Base-by-base conservation (phyloP, 2,329 filamentous ascomycete genomes). In the Colletotrichum echinochloae region DNA sequence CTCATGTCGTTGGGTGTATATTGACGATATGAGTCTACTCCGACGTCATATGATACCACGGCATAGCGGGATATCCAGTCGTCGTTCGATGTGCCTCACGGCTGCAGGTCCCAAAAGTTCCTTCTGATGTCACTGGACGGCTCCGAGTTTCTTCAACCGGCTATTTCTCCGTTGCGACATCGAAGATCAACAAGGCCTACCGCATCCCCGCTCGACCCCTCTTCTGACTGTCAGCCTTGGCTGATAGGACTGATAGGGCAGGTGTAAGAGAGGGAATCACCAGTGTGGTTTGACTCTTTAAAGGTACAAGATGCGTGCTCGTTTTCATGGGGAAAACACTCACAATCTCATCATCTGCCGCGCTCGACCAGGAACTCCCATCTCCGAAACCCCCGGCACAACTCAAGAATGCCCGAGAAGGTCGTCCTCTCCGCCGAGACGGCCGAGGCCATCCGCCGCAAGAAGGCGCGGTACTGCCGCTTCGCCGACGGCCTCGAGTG, bases 371-470 rank as follows among this genome's bases (percentile, higher is more conserved):
- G 4, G 26, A 20, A 39, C 23, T n/a, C 8, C 8, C 33, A 8
- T 26, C 30, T 28, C 44, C 44, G 6, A 39, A 9, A 11, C 6
- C 8, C 6, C 8, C 9, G 3, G 16, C 5, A 49, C 44, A 41
- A 1, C n/a, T n/a, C 14, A 26, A 37, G 8, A 3, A 46, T 33
- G 28, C 0, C 59, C 28, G 59, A 18, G 7, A 62, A 54, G 26
- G n/a, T 55, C 55, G 26, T n/a, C 8, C 12, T 60, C 46, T 33
- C 66, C 16, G 30, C 65, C 28, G 71, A 73, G 37, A 41, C 30
- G 33, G 68, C 72, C 11, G 64, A 71, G n/a, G 61, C 63, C 37
- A 73, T 71, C 57, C 71, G 67, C 11, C 71, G 71, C 64, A 73
- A 73, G 28, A 72, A 72, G 64, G 49, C 62, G 2, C 67, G 37